Evolutionary conservation across 768 basidiomycete species (phyloP), one percentile per base, ranked within the genome.

Genomic region (Psilocybe subaeruginosa): DNA sequence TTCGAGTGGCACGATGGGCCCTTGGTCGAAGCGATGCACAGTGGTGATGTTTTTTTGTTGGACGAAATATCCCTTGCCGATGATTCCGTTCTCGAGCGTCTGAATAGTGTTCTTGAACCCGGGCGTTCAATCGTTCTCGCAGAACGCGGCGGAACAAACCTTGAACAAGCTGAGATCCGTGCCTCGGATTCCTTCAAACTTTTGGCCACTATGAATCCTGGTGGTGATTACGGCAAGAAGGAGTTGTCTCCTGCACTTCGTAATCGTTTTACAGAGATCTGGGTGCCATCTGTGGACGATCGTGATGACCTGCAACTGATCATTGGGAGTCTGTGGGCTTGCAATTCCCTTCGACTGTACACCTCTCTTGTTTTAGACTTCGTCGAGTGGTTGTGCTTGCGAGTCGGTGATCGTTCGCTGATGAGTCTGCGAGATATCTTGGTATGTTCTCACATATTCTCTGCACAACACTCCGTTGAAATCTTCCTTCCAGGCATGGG

Each of bases 1-100:
- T 99, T 99, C 69, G 92, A 97, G 71, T 99, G 97, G 97, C 86
- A 91, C 62, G 94, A 99, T 68, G 97, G 97, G 2, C 96, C 97
- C n/a, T 83, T 99, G 33, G 85, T 99, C 5, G 84, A 92, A 65
- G 92, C 96, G 2, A 99, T 99, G 97, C 81, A 81, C 7, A 72
- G 72, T 17, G 97, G 96, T 16, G 88, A 91, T 65, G 81, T 97
- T 3, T 91, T 99, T 67, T 80, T 99, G 6, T 83, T 99, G 30
- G 97, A 99, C 70, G 97, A 99, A 70, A 95, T 99, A 14, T 99
- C 97, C 1, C 80, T 99, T 11, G 97, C 96, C 1, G 97, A 99
- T 71, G 97, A 99, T 71, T 98, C 97, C 0, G 97, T 99, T 8
- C 85, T 99, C 3, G 97, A 99, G 72, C 88, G 97, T 45, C 81